Evolutionary conservation across 75 land plant genomes (phyloP).

Genomic region (Pseudotsuga menziesii): DNA sequence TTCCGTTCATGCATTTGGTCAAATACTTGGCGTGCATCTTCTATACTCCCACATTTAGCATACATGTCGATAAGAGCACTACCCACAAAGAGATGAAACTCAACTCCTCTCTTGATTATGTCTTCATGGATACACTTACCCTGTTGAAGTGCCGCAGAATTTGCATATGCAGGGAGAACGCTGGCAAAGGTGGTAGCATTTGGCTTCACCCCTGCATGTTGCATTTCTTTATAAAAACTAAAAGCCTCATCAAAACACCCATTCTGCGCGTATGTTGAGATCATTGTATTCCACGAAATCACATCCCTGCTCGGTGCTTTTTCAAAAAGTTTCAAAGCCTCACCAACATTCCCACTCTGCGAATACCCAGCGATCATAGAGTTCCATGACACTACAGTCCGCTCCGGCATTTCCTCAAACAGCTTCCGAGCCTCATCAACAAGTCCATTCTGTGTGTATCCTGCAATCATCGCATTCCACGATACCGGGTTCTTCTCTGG

Average conservation of each 20-base stretch:
- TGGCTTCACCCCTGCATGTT: conserved; percentile 7
- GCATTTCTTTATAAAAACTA: conserved; percentile 13
- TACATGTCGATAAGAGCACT: conserved; percentile 42
- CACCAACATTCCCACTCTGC: conserved; percentile 32
- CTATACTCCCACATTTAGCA: conserved; percentile 43
- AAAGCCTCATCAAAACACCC: conserved; percentile 5
- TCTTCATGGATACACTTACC: conserved; percentile 16
- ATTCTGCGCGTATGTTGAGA: conserved; percentile 8
- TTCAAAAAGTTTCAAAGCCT: conserved; percentile 22
- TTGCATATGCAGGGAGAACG: conserved; percentile 21
- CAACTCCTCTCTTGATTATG: conserved; percentile 15
- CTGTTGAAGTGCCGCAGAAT: not conserved
- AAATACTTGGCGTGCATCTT: conserved; percentile 30
- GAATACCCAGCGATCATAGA: conserved; percentile 52
- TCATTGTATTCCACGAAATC: conserved; percentile 15
- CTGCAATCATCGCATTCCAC: too few relatives aligned
- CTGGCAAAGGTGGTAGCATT: conserved; percentile 18
- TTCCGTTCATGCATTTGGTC: conserved; percentile 18
- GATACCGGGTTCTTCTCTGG: not conserved
- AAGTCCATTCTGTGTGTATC: conserved; percentile 9
- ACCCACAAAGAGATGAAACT: conserved; percentile 21
- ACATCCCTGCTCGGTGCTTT: not conserved
- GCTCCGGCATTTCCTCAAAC: conserved; percentile 29
- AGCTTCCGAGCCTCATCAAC: conserved; percentile 41
- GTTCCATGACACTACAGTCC: conserved; percentile 61